Evolutionary conservation across 345 rosid genomes (phyloP).

Genomic region (Euclidium syriacum): DNA sequence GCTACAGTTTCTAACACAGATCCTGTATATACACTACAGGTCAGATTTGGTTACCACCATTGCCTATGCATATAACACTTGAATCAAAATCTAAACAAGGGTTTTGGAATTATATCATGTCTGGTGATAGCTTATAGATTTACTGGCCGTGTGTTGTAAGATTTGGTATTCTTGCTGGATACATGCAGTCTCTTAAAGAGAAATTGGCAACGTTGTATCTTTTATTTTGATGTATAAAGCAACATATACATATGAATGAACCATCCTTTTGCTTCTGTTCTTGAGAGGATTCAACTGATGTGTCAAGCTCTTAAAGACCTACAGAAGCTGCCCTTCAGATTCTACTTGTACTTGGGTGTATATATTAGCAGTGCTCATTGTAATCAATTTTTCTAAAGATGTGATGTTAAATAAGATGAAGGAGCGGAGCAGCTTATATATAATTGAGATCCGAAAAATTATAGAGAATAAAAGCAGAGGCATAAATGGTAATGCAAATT

Average conservation of each 20-base stretch:
- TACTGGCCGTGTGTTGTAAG: slow-evolving; percentile 10
- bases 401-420: slow-evolving; percentile 14
- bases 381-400: too few relatives aligned
- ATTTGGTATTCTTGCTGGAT: slow-evolving; percentile 18
- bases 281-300: too few relatives aligned
- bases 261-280: neutral
- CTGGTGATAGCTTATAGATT: slow-evolving; percentile 9
- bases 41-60: slow-evolving; percentile 19
- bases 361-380: too few relatives aligned
- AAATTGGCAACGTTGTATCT: slow-evolving; percentile 14
- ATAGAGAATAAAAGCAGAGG: slow-evolving; percentile 9
- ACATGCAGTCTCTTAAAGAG: slow-evolving; percentile 22
- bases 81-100: neutral
- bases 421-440: slow-evolving; percentile 10
- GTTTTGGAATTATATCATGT: neutral
- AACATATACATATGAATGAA: neutral
- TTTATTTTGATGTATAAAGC: slow-evolving; percentile 10
- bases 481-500: slow-evolving; percentile 3
- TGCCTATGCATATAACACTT: slow-evolving; percentile 3
- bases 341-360: too few relatives aligned
- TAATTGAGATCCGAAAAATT: slow-evolving; percentile 6
- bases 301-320: too few relatives aligned
- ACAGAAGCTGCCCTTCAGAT: too few relatives aligned
- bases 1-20: slow-evolving; percentile 17
- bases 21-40: slow-evolving; percentile 20